Evolutionary conservation across 2,329 filamentous ascomycete species (phyloP), one percentile per base, ranked within the genome.

Genomic region (Microascus cirrosus): DNA sequence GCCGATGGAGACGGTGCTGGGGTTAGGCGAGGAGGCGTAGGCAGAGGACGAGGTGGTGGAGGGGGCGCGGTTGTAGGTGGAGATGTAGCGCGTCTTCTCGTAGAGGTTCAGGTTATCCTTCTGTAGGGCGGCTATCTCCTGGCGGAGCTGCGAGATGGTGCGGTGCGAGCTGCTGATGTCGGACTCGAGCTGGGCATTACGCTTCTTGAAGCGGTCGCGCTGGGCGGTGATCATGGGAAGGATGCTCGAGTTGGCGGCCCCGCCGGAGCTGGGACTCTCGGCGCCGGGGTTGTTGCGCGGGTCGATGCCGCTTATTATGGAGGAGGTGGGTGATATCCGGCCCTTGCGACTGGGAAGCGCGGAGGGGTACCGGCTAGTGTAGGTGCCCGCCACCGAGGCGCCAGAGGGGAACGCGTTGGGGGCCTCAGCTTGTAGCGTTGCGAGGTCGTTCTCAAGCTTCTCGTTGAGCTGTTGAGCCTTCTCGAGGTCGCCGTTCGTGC

Each of bases 211-310:
- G 56, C 94, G 90, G 73, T 99, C 94, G 61, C 94, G 87, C 73
- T 99, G 95, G 1, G 95, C 94, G 36, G 94, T 96, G 56, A 99
- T 89, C 95, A 99, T 99, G 36, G 94, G 95, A 25, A 99, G 77
- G 62, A 99, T 96, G 13, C 92, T 90, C 0, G 89, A 89, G 18
- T 53, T 53, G 5, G 53, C 53, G 7, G 32, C 55, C 12, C 24
- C 39, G 18, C 55, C 55, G 36, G 13, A n/a, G 12, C 51, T 53
- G 48, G n/a, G 35, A 2, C 90, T 89, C 53, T 90, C 88, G 18
- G 78, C 74, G 45, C 77, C 72, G 10, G 71, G 69, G 54, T 73
- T 75, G 50, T 75, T 61, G 18, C 83, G 80, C 24, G 88, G 85
- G 66, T 95, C 89, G 67, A 96, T 91, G n/a, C 94, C 94, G 60